phyloP scores from a whole-genome alignment of 2,329 filamentous ascomycete genomes.

The Septoria linicola region DNA sequence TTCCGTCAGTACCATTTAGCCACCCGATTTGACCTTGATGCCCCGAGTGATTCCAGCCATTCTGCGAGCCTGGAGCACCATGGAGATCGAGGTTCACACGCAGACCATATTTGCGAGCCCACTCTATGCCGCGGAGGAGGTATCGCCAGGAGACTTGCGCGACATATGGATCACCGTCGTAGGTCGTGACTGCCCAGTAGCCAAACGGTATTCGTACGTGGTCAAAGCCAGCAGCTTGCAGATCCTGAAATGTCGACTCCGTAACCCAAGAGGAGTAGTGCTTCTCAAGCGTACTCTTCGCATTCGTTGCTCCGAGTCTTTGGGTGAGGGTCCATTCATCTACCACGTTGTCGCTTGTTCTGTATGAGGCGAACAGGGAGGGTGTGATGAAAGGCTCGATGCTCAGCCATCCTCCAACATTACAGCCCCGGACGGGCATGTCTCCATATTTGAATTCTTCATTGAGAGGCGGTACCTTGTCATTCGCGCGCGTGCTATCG shows the following conservation, averaged over 20 bases:
- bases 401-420: slow-evolving; percentile 89
- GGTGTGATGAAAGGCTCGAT: slow-evolving; percentile 95
- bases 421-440: slow-evolving; percentile 82
- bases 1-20: slow-evolving; percentile 86
- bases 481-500: slow-evolving; percentile 74
- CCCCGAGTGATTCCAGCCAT: slow-evolving; percentile 97
- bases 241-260: slow-evolving; percentile 79
- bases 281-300: slow-evolving; percentile 70
- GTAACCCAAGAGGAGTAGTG: slow-evolving; percentile 90
- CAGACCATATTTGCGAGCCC: slow-evolving; percentile 85
- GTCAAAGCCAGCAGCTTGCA: slow-evolving; percentile 83
- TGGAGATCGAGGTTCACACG: slow-evolving; percentile 92
- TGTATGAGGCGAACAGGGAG: slow-evolving; percentile 75
- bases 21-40: slow-evolving; percentile 77
- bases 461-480: slow-evolving; percentile 74
- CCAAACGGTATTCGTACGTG: slow-evolving; percentile 95
- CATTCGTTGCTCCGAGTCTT: slow-evolving; percentile 65
- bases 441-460: slow-evolving; percentile 75
- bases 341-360: slow-evolving; percentile 62
- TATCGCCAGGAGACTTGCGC: slow-evolving; percentile 89
- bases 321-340: slow-evolving; percentile 82
- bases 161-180: slow-evolving; percentile 83
- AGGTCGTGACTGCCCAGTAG: slow-evolving; percentile 90
- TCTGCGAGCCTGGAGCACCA: slow-evolving; percentile 87
- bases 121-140: slow-evolving; percentile 87